Base-by-base conservation (phyloP, 2,329 filamentous ascomycete genomes). In the Aspergillus glaucus region DNA sequence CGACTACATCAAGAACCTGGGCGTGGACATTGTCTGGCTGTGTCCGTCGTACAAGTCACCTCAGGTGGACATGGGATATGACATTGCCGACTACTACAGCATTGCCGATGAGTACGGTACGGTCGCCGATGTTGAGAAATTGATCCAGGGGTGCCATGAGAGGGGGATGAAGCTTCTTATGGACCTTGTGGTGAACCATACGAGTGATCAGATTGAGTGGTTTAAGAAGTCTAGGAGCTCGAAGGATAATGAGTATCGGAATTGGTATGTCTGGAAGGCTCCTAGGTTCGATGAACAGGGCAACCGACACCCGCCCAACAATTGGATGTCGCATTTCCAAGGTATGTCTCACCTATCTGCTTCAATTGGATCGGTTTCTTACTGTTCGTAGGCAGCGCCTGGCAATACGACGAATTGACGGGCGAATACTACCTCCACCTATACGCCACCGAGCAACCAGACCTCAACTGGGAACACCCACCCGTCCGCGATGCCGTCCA, bases 391-490 rank as follows among this genome's bases (percentile, higher is more conserved):
- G 67, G 66, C 17, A 70, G 63, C 45, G 69, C 67, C 6, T 73
- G 71, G 71, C 59, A 82, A 50, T 91, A 81, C 73, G 86, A 90
- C 58, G 81, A 87, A 55, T 63, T 68, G n/a, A 88, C 86, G 0
- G 75, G 77, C 43, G 85, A 91, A 66, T 91, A 88, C 65, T 91
- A 88, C 59, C 79, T 91, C 0, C 82, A 86, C 52, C 75, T 93
- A 9, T 94, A 88, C 64, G 82, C 84, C 6, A 79, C 78, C 4
- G 81, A 87, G 55, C 88, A 92, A 63, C 88, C 88, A 0, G 88
- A 93, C 58, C 75, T 93, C n/a, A 93, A 93, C 68, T 93, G 87
- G 87, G 86, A 91, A 61, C 86, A 85, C 49, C 75, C 76, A 0
- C 80, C 79, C 8, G 80, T 86, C 0, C 79, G 87, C 14, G 71